phyloP scores from a whole-genome alignment of 2,329 filamentous ascomycete genomes.

The Chrysosporium keratinophilum region DNA sequence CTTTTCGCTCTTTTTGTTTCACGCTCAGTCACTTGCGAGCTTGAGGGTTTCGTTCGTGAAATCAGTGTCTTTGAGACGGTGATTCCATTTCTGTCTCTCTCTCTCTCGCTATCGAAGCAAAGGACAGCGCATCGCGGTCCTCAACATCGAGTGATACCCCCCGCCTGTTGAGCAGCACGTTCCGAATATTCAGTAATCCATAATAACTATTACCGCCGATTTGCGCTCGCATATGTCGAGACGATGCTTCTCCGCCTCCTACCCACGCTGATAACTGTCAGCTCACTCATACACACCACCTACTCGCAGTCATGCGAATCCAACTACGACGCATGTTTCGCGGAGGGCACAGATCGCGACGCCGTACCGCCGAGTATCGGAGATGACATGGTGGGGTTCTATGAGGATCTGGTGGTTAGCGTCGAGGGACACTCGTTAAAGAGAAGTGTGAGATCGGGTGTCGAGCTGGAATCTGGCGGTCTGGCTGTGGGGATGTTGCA shows the following conservation, averaged over 20 bases:
- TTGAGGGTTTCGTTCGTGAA: too few relatives aligned
- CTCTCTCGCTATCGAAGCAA: too few relatives aligned
- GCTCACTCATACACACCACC: not conserved
- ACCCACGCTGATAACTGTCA: not conserved
- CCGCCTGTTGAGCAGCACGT: too few relatives aligned
- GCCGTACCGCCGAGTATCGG: slow-evolving; percentile 22
- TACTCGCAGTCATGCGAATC: slow-evolving; percentile 15
- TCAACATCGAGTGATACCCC: too few relatives aligned
- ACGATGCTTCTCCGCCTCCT: not conserved
- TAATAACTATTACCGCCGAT: not conserved
- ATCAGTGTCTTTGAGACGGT: too few relatives aligned
- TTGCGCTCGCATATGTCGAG: not conserved
- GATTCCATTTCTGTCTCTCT: too few relatives aligned
- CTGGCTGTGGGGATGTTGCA: not conserved
- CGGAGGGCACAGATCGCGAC: slow-evolving; percentile 21
- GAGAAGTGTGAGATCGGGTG: not conserved
- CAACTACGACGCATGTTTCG: slow-evolving; percentile 26
- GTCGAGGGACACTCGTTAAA: slow-evolving; percentile 11
- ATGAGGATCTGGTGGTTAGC: slow-evolving; percentile 25
- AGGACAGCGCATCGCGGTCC: too few relatives aligned
- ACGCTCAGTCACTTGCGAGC: too few relatives aligned
- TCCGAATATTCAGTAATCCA: not conserved
- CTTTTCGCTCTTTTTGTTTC: not conserved
- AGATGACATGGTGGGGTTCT: slow-evolving; percentile 24
- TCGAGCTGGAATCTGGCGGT: not conserved